Conservation (phyloP, 2,329 filamentous ascomycete species). For the Pseudogymnoascus sp. region DNA sequence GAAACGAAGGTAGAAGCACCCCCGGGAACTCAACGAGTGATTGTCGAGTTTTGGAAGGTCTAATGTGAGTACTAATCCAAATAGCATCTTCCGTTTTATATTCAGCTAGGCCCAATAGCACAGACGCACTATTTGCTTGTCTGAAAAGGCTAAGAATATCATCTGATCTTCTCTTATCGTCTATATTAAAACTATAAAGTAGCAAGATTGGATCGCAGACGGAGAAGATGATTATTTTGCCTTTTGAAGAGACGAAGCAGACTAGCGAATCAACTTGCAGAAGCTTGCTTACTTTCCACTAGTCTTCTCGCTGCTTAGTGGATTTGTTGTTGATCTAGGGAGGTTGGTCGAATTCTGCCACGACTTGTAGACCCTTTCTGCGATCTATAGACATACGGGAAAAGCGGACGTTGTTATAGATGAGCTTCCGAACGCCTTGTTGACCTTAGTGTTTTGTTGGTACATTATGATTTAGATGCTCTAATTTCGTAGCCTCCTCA, state of each 20-base stretch:
- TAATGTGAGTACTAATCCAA: constrained; percentile 18
- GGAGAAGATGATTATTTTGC: constrained; percentile 34
- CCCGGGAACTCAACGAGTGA: constrained; percentile 53
- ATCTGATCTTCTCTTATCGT: constrained; percentile 16
- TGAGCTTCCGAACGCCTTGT: constrained; percentile 29
- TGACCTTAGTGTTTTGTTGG: constrained; percentile 26
- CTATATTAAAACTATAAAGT: constrained; percentile 14
- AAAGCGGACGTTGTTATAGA: constrained; percentile 19
- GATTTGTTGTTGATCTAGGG: constrained; percentile 19
- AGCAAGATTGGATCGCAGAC: constrained; percentile 27
- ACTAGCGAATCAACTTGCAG: constrained; percentile 41
- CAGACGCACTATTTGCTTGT: constrained; percentile 22
- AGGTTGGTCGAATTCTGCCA: constrained; percentile 39
- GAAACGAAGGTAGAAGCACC: constrained; percentile 48
- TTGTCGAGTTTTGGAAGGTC: constrained; percentile 16
- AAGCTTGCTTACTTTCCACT: constrained; percentile 43
- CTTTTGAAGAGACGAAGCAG: constrained; percentile 36
- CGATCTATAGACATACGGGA: constrained; percentile 17
- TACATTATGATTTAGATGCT: constrained; percentile 32
- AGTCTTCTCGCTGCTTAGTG: constrained; percentile 31
- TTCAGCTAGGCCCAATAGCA: constrained; percentile 25
- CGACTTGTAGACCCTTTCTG: constrained; percentile 35
- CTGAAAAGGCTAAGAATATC: constrained; percentile 21
- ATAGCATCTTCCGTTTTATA: constrained; percentile 18
- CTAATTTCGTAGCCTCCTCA: constrained; percentile 28